phyloP scores from a whole-genome alignment of 2,329 filamentous ascomycete genomes.

The Clarireedia paspali region DNA sequence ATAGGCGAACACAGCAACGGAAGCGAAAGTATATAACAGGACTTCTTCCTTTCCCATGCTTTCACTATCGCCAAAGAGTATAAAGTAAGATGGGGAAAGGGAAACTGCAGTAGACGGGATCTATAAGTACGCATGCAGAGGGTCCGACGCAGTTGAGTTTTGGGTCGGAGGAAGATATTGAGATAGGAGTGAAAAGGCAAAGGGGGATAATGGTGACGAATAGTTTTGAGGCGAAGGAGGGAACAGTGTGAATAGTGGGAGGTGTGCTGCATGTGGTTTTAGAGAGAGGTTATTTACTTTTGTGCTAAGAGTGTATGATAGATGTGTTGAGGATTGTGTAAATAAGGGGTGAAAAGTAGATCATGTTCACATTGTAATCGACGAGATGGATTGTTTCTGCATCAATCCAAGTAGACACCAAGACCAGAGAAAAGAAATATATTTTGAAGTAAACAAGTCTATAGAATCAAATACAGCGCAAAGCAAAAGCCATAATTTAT shows the following conservation, averaged over 20 bases:
- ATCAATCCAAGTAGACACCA: too few relatives aligned
- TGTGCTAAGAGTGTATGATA: too few relatives aligned
- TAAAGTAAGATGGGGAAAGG: neutral
- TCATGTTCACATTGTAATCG: too few relatives aligned
- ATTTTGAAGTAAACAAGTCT: neutral
- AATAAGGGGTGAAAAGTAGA: too few relatives aligned
- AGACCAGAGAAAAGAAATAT: neutral
- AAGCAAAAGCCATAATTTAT: neutral
- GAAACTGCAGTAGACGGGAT: neutral
- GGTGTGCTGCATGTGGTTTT: too few relatives aligned
- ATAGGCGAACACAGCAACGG: too few relatives aligned
- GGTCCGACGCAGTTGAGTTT: neutral
- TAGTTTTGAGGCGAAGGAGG: constrained; percentile 5
- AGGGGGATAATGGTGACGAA: neutral
- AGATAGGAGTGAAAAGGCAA: neutral
- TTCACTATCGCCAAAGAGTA: too few relatives aligned
- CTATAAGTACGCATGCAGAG: neutral
- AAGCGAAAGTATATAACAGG: too few relatives aligned
- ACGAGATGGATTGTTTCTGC: too few relatives aligned
- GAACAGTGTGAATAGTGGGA: neutral
- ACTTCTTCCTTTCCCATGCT: too few relatives aligned
- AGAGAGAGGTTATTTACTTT: too few relatives aligned
- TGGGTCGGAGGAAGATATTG: neutral
- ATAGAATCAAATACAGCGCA: neutral
- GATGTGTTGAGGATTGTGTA: too few relatives aligned